Base-by-base conservation (phyloP, 805 yeast genomes). In the Candida dajiaensis region DNA sequence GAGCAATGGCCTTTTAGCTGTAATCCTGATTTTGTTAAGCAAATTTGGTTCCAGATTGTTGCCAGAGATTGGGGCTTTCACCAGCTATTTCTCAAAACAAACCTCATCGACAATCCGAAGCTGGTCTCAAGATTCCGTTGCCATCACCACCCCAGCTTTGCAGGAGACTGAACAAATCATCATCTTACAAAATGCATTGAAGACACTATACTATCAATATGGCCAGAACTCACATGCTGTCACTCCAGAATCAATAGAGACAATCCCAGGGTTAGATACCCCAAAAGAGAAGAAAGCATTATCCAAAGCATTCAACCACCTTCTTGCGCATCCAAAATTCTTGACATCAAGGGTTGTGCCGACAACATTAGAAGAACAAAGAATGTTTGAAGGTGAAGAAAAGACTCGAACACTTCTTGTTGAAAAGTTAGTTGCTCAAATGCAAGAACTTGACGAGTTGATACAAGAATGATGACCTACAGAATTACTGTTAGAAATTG, bases 261-360 rank as follows among this genome's bases (percentile, higher is more conserved):
- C 65, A 20, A 55, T 79, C 60, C 83, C 84, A 1, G 90, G 89
- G 0, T 64, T 85, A 41, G 89, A 84, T 47, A 71, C 77, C 1
- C 72, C 69, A 31, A 70, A 74, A 25, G 84, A 81, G 48, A 72
- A 83, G 49, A 75, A 72, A n/a, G 78, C 75, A 22, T 74, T 90
- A 50, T 68, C 72, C 4, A 78, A 73, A 38, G 78, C 83, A 11
- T 66, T 89, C 47, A 83, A 78, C 46, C 86, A 88, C 53, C 71
- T 90, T 37, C 71, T 88, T 50, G 83, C 90, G 23, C 97, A 90
- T 65, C 96, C 96, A 13, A 89, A 88, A 63, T 89, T 81, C 54
- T 68, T 90, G 50, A 74, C 85, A 6, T 77, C 90, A 6, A 70
- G 94, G 53, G 73, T 86, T 4, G 71, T 76, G 2, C 78, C 90